A percentile compares a stretch with the other conserved stretches of the same genome.
Conservation (phyloP, 2,329 filamentous ascomycete genomes). For the Neopestalotiopsis sp. region DNA sequence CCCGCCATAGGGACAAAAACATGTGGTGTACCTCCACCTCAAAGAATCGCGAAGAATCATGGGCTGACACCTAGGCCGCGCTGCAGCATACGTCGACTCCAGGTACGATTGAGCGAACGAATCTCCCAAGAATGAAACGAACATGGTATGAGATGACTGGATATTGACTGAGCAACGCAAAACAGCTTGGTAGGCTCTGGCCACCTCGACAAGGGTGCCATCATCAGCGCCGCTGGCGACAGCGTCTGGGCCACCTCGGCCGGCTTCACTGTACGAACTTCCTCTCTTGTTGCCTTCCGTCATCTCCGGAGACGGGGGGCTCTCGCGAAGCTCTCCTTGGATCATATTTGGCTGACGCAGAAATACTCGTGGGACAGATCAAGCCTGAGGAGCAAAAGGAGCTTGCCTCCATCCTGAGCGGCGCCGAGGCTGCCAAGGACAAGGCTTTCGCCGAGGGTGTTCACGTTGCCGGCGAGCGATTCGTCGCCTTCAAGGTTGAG, state of each 20-base stretch:
- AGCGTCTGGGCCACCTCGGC: constrained; percentile 76
- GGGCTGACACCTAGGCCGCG: constrained; percentile 29
- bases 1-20: constrained; percentile 18
- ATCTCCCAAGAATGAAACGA: not conserved
- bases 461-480: constrained; percentile 78
- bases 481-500: constrained; percentile 76
- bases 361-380: constrained; percentile 48
- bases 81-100: constrained; percentile 62
- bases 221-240: constrained; percentile 81
- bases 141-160: not conserved
- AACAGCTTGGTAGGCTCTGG: constrained; percentile 78
- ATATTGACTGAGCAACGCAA: constrained; percentile 7
- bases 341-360: constrained; percentile 24
- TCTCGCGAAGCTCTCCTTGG: not conserved
- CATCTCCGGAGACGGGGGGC: not conserved
- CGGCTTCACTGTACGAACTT: constrained; percentile 71
- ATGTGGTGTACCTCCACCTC: constrained; percentile 31
- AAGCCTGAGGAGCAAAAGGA: constrained; percentile 64
- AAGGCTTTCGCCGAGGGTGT: constrained; percentile 75
- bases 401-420: constrained; percentile 57
- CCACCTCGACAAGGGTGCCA: constrained; percentile 83
- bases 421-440: constrained; percentile 56
- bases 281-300: constrained; percentile 10
- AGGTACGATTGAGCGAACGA: constrained; percentile 49
- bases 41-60: constrained; percentile 17